Base-by-base conservation (phyloP, 164 flowering plant genomes). In the Sedum album region DNA sequence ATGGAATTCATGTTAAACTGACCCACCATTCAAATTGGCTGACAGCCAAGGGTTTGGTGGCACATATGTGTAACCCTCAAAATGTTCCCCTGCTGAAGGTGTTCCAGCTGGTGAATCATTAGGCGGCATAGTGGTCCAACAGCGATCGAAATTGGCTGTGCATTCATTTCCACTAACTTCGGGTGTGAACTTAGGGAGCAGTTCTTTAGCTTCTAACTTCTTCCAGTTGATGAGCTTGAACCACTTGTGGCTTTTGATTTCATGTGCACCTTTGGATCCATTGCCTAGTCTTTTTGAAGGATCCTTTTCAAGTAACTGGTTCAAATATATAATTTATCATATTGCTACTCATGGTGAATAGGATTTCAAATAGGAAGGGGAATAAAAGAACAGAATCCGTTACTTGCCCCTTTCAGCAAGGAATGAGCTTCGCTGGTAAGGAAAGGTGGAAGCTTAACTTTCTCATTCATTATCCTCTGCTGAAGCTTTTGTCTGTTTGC, bases 71-170 rank as follows among this genome's bases (percentile, higher is more conserved):
- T 85, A 88, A 2, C 96, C 96, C 46, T 85, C 82, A 61, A 90
- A 88, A 76, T 84, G 85, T 70, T 79, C 91, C 31, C 86, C 90
- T 0, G 86, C 70, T 9, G 90, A 85, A 23, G 97, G 94, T 1
- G 91, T 91, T 4, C 89, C 75, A 55, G 95, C 97, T 23, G 97
- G 94, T 6, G 95, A 91, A 74, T 91, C 95, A 69, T 83, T 82
- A 20, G 75, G 71, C n/a, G 93, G 91, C 94, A 87, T 84, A 69
- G 83, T 70, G 0, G 94, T 88, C 97, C 97, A 91, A 74, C 94
- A 87, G 35, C 68, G 60, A 60, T 88, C 97, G 61, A 90, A 90
- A 69, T 90, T 88, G 33, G 86, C 94, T 1, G 86, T 88, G 78
- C 97, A 88, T 31, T 88, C 88, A 67, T 73, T 81, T 49, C 97